Base-by-base conservation (phyloP, 371 early-diverging fungal genomes). In the Saksenaea oblongispora region DNA sequence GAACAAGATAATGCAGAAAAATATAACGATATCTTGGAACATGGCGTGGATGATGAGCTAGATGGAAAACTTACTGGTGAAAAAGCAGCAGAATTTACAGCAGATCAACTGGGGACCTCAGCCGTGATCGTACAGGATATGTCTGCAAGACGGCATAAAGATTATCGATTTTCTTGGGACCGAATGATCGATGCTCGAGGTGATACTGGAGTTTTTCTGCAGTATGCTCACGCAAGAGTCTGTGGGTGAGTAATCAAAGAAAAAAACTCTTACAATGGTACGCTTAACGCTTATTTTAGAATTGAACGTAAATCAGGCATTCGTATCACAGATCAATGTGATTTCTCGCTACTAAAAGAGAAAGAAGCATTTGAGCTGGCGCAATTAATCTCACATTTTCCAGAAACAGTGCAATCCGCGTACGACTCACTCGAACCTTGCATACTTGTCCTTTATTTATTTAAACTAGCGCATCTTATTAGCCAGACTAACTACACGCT, bases 131-230 rank as follows among this genome's bases (percentile, higher is more conserved):
- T 98, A 34, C 98, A 98, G 70, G 99, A 99, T 72, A 92, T 99
- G 86, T 74, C 83, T 31, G 93, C 97, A n/a, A 89, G 90, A 62
- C 87, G 99, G 15, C 77, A 89, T 42, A 97, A 96, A 75, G 96
- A 96, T 68, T 99, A 99, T 71, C 84, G 88, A 17, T 98, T 99
- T 79, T 86, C 92, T 65, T 95, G 95, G 93, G 87, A 90, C 64
- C 88, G 96, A 56, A 97, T 98, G 91, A 89, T 94, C 28, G 87
- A 91, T 58, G 91, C 95, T 37, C 93, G 93, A 63, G 99, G 98
- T 27, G 93, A 97, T 71, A 99, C 99, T 7, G 99, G 99, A 0
- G 94, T 98, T 10, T 99, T 94, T 75, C 78, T 99, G 2, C 99
- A 99, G 79, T 99, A 91, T 67, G 91, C 98, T 22, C 89, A 97